Conservation (phyloP, 345 rosid species). For the Moricandia moricandioides region DNA sequence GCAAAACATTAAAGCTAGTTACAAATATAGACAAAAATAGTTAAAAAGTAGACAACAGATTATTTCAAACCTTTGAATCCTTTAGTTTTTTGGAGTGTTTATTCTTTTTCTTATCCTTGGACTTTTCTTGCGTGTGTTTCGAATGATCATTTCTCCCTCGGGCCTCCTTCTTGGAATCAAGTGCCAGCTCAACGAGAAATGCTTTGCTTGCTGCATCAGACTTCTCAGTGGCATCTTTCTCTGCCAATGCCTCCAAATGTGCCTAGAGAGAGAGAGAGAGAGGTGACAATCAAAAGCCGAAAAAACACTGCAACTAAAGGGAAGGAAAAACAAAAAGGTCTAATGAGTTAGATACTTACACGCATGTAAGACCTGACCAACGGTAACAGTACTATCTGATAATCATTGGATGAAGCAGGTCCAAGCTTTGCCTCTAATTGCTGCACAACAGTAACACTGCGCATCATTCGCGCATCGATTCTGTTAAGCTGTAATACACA, state of each 20-base stretch:
- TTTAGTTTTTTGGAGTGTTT: slow-evolving; percentile 66
- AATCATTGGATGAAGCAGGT: slow-evolving; percentile 65
- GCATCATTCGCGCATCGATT: slow-evolving; percentile 77
- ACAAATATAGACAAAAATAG: neutral
- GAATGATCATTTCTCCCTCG: slow-evolving; percentile 58
- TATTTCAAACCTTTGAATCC: slow-evolving; percentile 63
- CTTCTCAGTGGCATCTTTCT: slow-evolving; percentile 91
- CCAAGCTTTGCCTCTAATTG: slow-evolving; percentile 81
- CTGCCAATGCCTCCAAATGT: slow-evolving; percentile 83
- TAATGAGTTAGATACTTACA: slow-evolving; percentile 50
- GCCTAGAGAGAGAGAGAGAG: slow-evolving; percentile 42
- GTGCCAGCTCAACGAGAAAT: slow-evolving; percentile 87
- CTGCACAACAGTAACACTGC: slow-evolving; percentile 65
- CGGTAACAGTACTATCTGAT: slow-evolving; percentile 60
- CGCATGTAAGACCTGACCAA: slow-evolving; percentile 74
- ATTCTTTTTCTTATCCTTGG: slow-evolving; percentile 80
- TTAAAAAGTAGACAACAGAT: neutral
- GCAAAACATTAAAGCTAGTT: slow-evolving; percentile 19
- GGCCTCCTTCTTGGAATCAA: slow-evolving; percentile 67
- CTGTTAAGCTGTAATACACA: slow-evolving; percentile 69
- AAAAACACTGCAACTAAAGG: neutral
- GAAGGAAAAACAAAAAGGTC: slow-evolving; percentile 22
- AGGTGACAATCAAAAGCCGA: slow-evolving; percentile 2
- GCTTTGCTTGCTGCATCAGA: slow-evolving; percentile 98
- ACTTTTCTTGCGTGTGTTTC: slow-evolving; percentile 66